Percentiles rank a stretch among this genome's conserved stretches.
Evolutionary conservation across 768 basidiomycete genomes (phyloP).

Genomic region (Lentinula raphanica): DNA sequence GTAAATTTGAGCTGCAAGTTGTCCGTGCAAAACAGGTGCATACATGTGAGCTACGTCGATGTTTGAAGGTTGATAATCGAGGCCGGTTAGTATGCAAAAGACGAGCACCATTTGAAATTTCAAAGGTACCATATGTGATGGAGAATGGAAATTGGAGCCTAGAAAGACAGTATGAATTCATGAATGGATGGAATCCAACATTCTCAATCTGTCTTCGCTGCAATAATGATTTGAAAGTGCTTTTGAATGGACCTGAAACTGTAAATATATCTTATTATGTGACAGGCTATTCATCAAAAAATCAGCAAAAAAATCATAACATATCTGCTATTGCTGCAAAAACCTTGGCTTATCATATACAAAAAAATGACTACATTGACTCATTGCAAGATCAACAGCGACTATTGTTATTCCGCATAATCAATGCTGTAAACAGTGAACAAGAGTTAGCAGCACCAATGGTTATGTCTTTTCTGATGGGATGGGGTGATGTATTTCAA

Average conservation of each 20-base stretch:
- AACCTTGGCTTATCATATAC: conserved; percentile 15
- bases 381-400: conserved; percentile 20
- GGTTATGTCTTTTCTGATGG: conserved; percentile 39
- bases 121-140: conserved; percentile 19
- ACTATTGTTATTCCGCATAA: conserved; percentile 27
- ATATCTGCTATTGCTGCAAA: conserved; percentile 31
- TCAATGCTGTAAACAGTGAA: conserved; percentile 13
- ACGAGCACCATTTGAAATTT: conserved; percentile 21
- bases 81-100: conserved; percentile 27
- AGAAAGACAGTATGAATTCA: conserved; percentile 11
- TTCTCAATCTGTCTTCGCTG: conserved; percentile 16
- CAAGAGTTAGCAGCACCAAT: conserved; percentile 34
- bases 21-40: conserved; percentile 29
- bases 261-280: conserved; percentile 32
- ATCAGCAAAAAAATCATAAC: conserved; percentile 29
- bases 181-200: conserved; percentile 25
- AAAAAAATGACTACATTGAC: not conserved
- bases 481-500: conserved; percentile 31
- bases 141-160: conserved; percentile 25
- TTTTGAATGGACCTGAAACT: conserved; percentile 29
- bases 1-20: conserved; percentile 15
- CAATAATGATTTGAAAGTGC: conserved; percentile 37
- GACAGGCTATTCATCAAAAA: conserved; percentile 35
- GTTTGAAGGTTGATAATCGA: conserved; percentile 12
- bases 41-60: conserved; percentile 20